Percentiles rank a stretch among this genome's conserved stretches.
phyloP scores from a whole-genome alignment of 768 basidiomycete genomes.

The Boletus reticuloceps region DNA sequence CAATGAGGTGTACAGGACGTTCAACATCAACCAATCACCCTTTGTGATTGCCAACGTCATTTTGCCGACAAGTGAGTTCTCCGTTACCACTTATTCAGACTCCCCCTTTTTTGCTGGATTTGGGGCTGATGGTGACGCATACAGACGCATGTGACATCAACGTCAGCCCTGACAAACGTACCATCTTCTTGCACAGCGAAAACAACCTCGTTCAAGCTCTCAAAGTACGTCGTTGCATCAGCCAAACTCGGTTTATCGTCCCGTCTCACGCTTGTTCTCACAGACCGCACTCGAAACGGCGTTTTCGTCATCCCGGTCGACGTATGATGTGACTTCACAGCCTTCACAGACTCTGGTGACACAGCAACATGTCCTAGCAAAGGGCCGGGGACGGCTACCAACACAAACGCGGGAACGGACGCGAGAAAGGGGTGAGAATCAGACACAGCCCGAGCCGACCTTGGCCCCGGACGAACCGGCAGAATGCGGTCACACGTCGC shows the following conservation, averaged over 20 bases:
- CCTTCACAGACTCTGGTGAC: constrained; percentile 17
- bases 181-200: constrained; percentile 89
- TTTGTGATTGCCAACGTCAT: constrained; percentile 82
- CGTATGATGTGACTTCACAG: constrained; percentile 51
- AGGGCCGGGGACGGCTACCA: neutral
- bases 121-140: neutral
- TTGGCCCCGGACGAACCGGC: neutral
- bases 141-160: constrained; percentile 87
- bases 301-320: constrained; percentile 71
- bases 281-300: constrained; percentile 65
- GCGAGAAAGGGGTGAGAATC: constrained; percentile 1
- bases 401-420: neutral
- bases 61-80: constrained; percentile 66
- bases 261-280: neutral
- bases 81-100: neutral
- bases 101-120: neutral
- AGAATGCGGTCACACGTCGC: neutral
- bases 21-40: constrained; percentile 72
- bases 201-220: constrained; percentile 71
- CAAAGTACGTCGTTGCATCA: constrained; percentile 48
- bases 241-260: neutral
- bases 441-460: neutral
- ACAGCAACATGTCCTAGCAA: constrained; percentile 4
- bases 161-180: constrained; percentile 95
- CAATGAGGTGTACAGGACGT: constrained; percentile 90